Evolutionary conservation across 192 early-diverging fungal species (phyloP).

Genomic region (Coemansia sp.): DNA sequence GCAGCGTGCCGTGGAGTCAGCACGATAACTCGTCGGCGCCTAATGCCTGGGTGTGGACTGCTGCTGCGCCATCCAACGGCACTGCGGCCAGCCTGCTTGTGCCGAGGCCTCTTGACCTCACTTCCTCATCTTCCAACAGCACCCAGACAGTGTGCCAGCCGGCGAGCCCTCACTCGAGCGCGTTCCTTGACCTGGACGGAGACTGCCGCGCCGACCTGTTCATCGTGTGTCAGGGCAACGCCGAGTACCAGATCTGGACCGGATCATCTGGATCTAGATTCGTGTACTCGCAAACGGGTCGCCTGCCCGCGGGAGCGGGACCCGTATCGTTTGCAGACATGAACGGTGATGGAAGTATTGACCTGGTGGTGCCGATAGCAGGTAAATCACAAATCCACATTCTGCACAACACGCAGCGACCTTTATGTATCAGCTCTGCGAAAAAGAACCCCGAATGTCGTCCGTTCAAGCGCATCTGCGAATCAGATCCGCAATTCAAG

Average conservation of each 20-base stretch:
- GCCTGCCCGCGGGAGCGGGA: slow-evolving; percentile 65
- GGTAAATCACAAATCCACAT: slow-evolving; percentile 66
- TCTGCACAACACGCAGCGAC: slow-evolving; percentile 78
- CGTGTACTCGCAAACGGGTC: slow-evolving; percentile 56
- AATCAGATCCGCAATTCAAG: slow-evolving; percentile 57
- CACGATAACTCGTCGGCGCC: not conserved
- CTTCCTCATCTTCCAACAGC: slow-evolving; percentile 5
- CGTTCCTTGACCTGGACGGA: slow-evolving; percentile 89
- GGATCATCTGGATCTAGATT: slow-evolving; percentile 64
- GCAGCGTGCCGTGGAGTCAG: slow-evolving; percentile 25
- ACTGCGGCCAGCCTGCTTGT: slow-evolving; percentile 28
- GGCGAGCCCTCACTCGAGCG: slow-evolving; percentile 83
- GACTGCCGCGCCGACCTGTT: slow-evolving; percentile 83
- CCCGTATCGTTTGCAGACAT: slow-evolving; percentile 89
- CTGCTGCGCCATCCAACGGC: slow-evolving; percentile 59
- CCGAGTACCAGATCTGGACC: slow-evolving; percentile 73
- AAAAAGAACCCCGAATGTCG: slow-evolving; percentile 51
- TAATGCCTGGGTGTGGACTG: slow-evolving; percentile 17
- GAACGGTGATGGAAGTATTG: slow-evolving; percentile 88
- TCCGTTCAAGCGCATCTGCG: slow-evolving; percentile 65
- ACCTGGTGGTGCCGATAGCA: slow-evolving; percentile 73
- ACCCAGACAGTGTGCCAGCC: slow-evolving; percentile 57
- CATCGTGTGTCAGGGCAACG: slow-evolving; percentile 63
- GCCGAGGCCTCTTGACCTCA: slow-evolving; percentile 5
- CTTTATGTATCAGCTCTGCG: slow-evolving; percentile 59